Evolutionary conservation across 805 yeast genomes (phyloP), one percentile per base, ranked within the genome.

Genomic region (Lipomyces sp.): DNA sequence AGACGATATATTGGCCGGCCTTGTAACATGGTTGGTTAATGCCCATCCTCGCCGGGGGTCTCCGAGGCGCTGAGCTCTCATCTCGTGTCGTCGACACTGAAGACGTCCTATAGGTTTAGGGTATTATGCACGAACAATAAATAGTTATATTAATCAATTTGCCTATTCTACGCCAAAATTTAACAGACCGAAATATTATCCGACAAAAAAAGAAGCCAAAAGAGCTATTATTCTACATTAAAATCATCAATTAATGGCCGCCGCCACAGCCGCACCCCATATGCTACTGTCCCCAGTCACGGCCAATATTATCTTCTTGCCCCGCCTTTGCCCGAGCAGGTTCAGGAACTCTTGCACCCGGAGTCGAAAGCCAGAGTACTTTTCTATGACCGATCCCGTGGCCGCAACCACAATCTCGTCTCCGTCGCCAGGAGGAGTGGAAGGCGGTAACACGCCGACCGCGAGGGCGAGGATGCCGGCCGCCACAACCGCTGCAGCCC

Each of bases 401-500:
- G 67, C 76, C 15, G 77, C 77, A 37, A 77, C 73, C 29, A 71
- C 65, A 37, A 73, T 63, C 54, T 54, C 66, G n/a, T 57, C 64
- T 30, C 60, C 35, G 60, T 67, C 66, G 45, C 64, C 62, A 6
- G 59, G 55, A 30, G 70, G 55, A 30, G 70, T 64, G 37, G 70
- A 50, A 50, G 66, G 57, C 18, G 76, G 74, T 48, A 76, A 62
- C 2, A 74, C 75, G 4, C 74, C 64, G 13, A 74, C 60, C 32
- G 69, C 39, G 30, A 66, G 37, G n/a, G 71, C 71, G 10, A 64
- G 42, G 30, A 67, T 57, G n/a, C 72, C 69, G 2, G 75, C 73
- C 7, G 79, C 78, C 24, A 76, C 67, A 35, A 74, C 55, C 10
- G 79, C 78, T 5, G 78, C 76, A 10, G 78, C 75, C 8, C 79